Percentiles rank a stretch among this genome's conserved stretches.
phyloP scores from a whole-genome alignment of 768 basidiomycete genomes.

The Tricholoma flavovirens region DNA sequence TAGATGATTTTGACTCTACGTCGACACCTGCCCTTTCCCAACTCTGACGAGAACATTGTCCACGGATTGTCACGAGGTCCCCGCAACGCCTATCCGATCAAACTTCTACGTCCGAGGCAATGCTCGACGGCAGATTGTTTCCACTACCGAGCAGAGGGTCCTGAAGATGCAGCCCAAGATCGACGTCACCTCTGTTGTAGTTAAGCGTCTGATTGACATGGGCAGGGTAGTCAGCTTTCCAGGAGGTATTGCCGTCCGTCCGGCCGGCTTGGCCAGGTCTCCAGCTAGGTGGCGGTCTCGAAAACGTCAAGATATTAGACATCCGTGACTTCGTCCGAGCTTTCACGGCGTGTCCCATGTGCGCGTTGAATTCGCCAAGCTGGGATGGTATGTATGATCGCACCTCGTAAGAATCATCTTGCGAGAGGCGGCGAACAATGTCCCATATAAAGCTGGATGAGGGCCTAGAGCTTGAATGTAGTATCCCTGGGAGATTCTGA shows the following conservation, averaged over 20 bases:
- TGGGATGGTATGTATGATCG: conserved; percentile 46
- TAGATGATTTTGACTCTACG: conserved; percentile 9
- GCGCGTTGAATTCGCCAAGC: neutral
- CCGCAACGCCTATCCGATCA: neutral
- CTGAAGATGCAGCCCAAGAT: neutral
- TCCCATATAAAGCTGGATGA: conserved; percentile 31
- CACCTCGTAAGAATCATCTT: conserved; percentile 57
- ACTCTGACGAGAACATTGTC: neutral
- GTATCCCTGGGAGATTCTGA: conserved; percentile 21
- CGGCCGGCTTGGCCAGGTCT: neutral
- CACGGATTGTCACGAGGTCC: neutral
- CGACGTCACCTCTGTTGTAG: conserved; percentile 1
- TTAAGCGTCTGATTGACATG: conserved; percentile 4
- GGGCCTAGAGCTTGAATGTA: conserved; percentile 21
- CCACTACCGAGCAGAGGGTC: neutral
- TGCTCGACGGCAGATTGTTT: neutral
- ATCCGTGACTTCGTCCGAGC: neutral
- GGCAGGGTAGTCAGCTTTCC: neutral
- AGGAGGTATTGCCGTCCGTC: neutral
- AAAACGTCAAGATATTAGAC: conserved; percentile 27
- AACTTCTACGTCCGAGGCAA: neutral
- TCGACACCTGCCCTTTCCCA: conserved; percentile 5
- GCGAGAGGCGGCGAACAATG: conserved; percentile 42
- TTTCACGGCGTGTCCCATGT: neutral
- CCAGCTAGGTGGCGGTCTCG: conserved; percentile 27